These are phyloP conservation scores for Lentinula edodes DNA, from an alignment of 768 basidiomycete genomes.

Conservation along the genomic window DNA sequence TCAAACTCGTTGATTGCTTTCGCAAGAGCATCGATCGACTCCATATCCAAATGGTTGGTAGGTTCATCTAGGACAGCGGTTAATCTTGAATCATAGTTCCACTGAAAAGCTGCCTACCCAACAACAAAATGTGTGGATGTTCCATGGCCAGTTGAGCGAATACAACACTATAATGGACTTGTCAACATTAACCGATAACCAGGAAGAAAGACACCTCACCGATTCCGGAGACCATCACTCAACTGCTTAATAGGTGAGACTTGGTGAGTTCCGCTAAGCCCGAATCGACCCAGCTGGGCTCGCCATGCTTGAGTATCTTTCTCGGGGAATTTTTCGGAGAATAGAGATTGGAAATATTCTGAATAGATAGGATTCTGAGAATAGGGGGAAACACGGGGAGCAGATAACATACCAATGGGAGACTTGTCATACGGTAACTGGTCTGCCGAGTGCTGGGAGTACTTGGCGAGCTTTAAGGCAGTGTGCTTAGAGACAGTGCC, in stretches of 20 bases:
- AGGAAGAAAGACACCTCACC: conserved; percentile 37
- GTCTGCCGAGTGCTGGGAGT: conserved; percentile 98
- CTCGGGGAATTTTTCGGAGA: conserved; percentile 82
- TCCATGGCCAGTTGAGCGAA: conserved; percentile 98
- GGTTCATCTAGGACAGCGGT: conserved; percentile 64
- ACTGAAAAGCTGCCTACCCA: conserved; percentile 41
- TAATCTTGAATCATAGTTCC: not conserved
- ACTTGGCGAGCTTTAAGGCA: conserved; percentile 91
- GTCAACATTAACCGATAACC: not conserved
- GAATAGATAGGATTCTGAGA: conserved; percentile 24
- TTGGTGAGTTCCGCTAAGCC: conserved; percentile 91
- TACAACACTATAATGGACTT: conserved; percentile 57
- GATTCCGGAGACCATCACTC: conserved; percentile 94
- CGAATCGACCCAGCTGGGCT: conserved; percentile 91
- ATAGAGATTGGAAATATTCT: conserved; percentile 88
- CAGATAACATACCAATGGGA: conserved; percentile 34
- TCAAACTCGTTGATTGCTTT: conserved; percentile 93
- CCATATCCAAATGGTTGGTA: conserved; percentile 98
- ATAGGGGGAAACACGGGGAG: not conserved
- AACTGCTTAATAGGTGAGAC: conserved; percentile 90
- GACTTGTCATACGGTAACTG: conserved; percentile 91
- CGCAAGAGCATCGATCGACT: conserved; percentile 94
- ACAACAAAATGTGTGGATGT: conserved; percentile 89
- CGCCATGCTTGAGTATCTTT: conserved; percentile 94
- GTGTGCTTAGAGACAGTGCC: conserved; percentile 90